Base-by-base conservation (phyloP, 352 stramenopile species). In the Phytophthora pini region DNA sequence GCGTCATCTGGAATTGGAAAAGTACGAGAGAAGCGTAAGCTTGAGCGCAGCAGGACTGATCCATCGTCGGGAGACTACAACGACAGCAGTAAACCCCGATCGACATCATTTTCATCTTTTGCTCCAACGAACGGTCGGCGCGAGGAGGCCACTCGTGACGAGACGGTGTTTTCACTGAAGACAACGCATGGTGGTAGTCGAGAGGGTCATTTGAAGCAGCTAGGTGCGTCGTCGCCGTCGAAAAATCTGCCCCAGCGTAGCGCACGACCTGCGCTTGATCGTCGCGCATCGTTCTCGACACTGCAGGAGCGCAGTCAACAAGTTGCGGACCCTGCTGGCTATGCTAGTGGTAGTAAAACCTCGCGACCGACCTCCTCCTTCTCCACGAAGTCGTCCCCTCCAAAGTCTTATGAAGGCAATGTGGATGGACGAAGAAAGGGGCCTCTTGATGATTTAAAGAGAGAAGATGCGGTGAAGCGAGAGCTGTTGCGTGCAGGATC, bases 261-360 rank as follows among this genome's bases (percentile, higher is more conserved):
- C 6, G 64, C 26, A 36, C 65, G 77, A 2, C 74, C 64, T 24
- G 56, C 31, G 8, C 72, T 90, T 12, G 79, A 89, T 61, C 79
- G 80, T 22, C 79, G 81, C 38, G 64, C 69, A 5, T 90, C 83
- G 2, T 86, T 86, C 48, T 73, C 61, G 34, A 68, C 47, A 13
- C 36, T 66, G 15, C 27, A 49, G 45, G 66, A 68, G 39, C 51
- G 55, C n/a, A 45, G 38, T 65, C 49, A 48, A 40, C 61, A 67
- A 24, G 68, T 34, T 9, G 44, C 22, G 12, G n/a, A 31, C 12
- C 49, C 61, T 27, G 56, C 46, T 17, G 59, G 27, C 43, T 62
- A 66, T 67, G 29, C 27, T 45, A 53, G 56, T 24, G 65, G 46
- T 13, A 67, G 62, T 65, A 65, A 22, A 45, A 67, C 50, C 38